These are phyloP conservation scores for Peniophora sp. DNA, from an alignment of 1,284 basidiomycete genomes.

Conservation along the genomic window DNA sequence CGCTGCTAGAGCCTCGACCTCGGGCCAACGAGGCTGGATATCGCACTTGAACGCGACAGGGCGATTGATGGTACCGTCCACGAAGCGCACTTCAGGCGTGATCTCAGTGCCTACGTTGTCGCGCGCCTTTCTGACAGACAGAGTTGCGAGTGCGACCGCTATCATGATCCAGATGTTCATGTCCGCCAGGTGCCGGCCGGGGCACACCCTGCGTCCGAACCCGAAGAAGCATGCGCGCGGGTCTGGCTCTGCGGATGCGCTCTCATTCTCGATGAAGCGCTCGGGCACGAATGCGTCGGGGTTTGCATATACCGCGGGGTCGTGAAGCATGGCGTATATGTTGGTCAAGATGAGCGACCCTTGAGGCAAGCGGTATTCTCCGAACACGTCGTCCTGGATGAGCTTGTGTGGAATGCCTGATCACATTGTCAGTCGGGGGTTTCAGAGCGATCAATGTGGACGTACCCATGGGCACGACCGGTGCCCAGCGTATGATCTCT, in stretches of 20 bases:
- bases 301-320: not conserved
- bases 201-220: slow-evolving; percentile 1
- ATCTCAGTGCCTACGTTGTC: slow-evolving; percentile 9
- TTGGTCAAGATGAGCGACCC: not conserved
- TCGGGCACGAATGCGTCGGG: not conserved
- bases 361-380: not conserved
- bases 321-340: not conserved
- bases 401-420: slow-evolving; percentile 10
- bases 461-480: not conserved
- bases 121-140: slow-evolving; percentile 4
- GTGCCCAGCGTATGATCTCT: not conserved
- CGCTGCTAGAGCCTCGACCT: slow-evolving; percentile 3
- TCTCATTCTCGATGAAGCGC: not conserved
- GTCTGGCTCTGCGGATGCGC: no score
- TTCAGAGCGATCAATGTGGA: no score
- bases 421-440: not conserved
- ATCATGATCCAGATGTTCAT: slow-evolving; percentile 9
- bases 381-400: slow-evolving; percentile 7
- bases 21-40: slow-evolving; percentile 11
- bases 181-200: slow-evolving; percentile 2
- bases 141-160: slow-evolving; percentile 9
- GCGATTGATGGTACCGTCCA: slow-evolving; percentile 5
- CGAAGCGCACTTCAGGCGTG: slow-evolving; percentile 5
- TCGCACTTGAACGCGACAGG: slow-evolving; percentile 10
- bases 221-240: not conserved